phyloP scores from a whole-genome alignment of 345 rosid species.

The Brassica rapa region DNA sequence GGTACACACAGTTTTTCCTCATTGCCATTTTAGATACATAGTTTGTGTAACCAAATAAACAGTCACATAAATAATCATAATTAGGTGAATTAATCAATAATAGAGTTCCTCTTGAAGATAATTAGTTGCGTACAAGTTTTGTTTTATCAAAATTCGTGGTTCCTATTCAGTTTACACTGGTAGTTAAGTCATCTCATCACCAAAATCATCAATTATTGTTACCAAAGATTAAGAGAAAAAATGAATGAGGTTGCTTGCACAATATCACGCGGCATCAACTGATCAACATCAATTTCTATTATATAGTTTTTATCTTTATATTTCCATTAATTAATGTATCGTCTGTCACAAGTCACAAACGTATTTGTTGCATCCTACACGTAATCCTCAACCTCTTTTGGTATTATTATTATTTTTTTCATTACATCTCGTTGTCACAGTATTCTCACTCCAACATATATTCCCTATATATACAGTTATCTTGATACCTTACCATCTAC shows the following conservation, averaged over 20 bases:
- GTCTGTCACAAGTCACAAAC: constrained; percentile 9
- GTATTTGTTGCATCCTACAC: constrained; percentile 31
- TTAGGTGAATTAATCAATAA: constrained; percentile 16
- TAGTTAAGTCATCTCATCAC: constrained; percentile 10
- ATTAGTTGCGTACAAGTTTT: constrained; percentile 35
- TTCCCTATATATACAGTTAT: constrained; percentile 18
- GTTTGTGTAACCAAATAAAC: neutral
- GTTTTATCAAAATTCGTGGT: constrained; percentile 10
- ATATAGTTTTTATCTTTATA: constrained; percentile 4
- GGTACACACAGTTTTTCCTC: constrained; percentile 1
- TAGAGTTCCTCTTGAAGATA: constrained; percentile 24
- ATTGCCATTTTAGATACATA: neutral
- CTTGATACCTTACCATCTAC: neutral
- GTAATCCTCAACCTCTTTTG: constrained; percentile 26
- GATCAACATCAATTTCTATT: constrained; percentile 3
- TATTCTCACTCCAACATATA: constrained; percentile 16
- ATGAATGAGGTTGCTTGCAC: constrained; percentile 19
- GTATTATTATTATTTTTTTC: neutral
- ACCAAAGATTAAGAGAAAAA: constrained; percentile 5
- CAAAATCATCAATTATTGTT: constrained; percentile 12
- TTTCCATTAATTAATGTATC: constrained; percentile 6
- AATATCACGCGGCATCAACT: constrained; percentile 9
- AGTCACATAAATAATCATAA: neutral
- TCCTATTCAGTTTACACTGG: neutral
- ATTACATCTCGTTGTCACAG: constrained; percentile 4